These are phyloP conservation scores for Pleurotus tuoliensis DNA, from an alignment of 768 basidiomycete species.

Conservation along the genomic window DNA sequence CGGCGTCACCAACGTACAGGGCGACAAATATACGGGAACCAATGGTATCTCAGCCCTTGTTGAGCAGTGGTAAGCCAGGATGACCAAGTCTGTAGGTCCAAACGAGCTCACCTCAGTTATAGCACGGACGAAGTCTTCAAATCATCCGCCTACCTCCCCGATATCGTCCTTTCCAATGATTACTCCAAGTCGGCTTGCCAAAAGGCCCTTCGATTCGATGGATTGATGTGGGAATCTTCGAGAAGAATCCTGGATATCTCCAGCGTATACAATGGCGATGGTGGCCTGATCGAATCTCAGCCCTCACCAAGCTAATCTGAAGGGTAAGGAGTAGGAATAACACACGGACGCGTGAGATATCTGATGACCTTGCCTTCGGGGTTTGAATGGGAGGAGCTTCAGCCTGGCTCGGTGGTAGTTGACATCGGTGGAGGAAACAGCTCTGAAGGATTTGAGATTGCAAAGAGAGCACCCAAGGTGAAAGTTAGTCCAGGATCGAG, in stretches of 20 bases:
- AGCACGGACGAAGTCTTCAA: constrained; percentile 19
- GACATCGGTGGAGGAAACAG: constrained; percentile 20
- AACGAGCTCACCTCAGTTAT: neutral
- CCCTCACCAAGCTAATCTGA: constrained; percentile 5
- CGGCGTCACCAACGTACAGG: constrained; percentile 5
- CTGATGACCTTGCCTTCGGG: constrained; percentile 8
- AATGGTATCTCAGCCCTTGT: constrained; percentile 12
- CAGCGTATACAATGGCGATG: constrained; percentile 12
- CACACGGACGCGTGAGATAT: neutral
- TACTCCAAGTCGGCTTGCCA: constrained; percentile 2
- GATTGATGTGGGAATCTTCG: neutral
- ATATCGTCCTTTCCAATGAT: constrained; percentile 10
- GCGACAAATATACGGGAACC: constrained; percentile 8
- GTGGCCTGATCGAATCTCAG: constrained; percentile 7
- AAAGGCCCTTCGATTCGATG: neutral
- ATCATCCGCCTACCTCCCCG: constrained; percentile 15
- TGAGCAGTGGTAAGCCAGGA: constrained; percentile 12
- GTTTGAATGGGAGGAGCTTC: constrained; percentile 16
- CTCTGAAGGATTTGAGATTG: constrained; percentile 11
- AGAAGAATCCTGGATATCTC: neutral
- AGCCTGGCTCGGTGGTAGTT: constrained; percentile 9
- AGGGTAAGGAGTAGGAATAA: constrained; percentile 2
- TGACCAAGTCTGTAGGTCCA: neutral
- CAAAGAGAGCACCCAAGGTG: constrained; percentile 9
- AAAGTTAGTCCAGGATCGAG: constrained; percentile 15